phyloP scores from a whole-genome alignment of 2,329 filamentous ascomycete genomes.

The Penicillium sp. region DNA sequence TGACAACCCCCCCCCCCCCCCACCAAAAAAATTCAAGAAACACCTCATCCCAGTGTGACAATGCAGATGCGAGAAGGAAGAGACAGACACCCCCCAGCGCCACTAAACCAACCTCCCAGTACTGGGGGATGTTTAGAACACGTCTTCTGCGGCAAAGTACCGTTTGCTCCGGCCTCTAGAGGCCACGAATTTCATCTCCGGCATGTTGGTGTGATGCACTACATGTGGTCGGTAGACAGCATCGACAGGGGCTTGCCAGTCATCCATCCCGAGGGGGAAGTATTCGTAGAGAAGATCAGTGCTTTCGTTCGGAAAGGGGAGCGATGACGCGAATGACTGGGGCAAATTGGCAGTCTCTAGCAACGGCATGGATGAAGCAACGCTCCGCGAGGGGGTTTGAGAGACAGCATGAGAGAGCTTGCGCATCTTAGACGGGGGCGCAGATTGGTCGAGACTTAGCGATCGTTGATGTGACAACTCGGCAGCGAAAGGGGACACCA shows the following conservation, averaged over 20 bases:
- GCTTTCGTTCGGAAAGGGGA: slow-evolving; percentile 58
- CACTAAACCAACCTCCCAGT: not conserved
- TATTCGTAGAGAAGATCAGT: slow-evolving; percentile 90
- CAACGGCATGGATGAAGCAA: slow-evolving; percentile 35
- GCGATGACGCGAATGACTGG: slow-evolving; percentile 57
- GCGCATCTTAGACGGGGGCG: slow-evolving; percentile 41
- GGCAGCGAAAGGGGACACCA: slow-evolving; percentile 24
- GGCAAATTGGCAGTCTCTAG: slow-evolving; percentile 35
- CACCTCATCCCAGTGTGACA: slow-evolving; percentile 12
- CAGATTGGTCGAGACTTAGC: slow-evolving; percentile 31
- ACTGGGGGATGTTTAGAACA: slow-evolving; percentile 27
- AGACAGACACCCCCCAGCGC: slow-evolving; percentile 10
- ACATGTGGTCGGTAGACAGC: slow-evolving; percentile 89
- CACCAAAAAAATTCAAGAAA: slow-evolving; percentile 1
- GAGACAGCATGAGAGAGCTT: slow-evolving; percentile 36
- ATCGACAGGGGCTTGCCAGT: slow-evolving; percentile 88
- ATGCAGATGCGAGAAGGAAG: slow-evolving; percentile 23
- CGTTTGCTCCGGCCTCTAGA: slow-evolving; percentile 66
- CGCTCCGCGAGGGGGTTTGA: slow-evolving; percentile 32
- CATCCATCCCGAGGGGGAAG: slow-evolving; percentile 85
- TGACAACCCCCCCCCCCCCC: not conserved
- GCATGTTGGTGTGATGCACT: slow-evolving; percentile 78
- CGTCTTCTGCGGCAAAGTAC: slow-evolving; percentile 67
- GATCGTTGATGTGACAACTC: slow-evolving; percentile 31
- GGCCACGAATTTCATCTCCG: slow-evolving; percentile 69